Evolutionary conservation across 306 rosid species (phyloP), one percentile per base, ranked within the genome.

Genomic region (Gastrolobium villosum): DNA sequence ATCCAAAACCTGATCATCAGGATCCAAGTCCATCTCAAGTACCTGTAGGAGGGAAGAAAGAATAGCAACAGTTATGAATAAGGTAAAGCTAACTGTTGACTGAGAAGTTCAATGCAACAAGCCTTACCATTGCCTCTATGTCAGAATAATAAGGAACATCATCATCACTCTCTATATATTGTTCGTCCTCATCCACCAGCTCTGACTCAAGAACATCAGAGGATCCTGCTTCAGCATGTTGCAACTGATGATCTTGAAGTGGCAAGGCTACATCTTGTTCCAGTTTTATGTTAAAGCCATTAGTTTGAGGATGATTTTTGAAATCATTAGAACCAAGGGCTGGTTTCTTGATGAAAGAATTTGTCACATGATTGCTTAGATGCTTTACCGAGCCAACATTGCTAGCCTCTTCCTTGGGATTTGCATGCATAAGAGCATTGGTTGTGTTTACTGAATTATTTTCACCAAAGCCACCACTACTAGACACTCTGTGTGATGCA

Each of bases 1-100:
- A 84, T 15, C 82, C 37, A 86, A 74, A 78, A 90, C 92, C 35
- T 81, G 91, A 74, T 85, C 97, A 87, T 88, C 92, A 52, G 96
- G 97, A 80, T 90, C 96, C 88, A 96, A 88, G 80, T 96, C 99
- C 99, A 86, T 91, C 79, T 93, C 97, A 90, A 93, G 97, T 81
- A 96, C 81, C 99, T 96, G 92, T 79, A 79, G 72, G 65, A 79
- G 70, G 67, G 60, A 43, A 49, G 45, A 67, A 46, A 34, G 20
- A 76, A 31, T 14, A 55, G 50, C 14, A 20, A 50, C 59, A 65
- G 53, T 49, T 62, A 37, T 30, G 49, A 60, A 71, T 73, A 76
- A 54, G 72, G 31, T 11, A 45, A 79, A 57, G 59, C 74, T 64
- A 76, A 70, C 44, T 36, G 72, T 76, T 50, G 55, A 70, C 62